Evolutionary conservation across 805 yeast species (phyloP).

Genomic region (Maudiozyma barnettii): DNA sequence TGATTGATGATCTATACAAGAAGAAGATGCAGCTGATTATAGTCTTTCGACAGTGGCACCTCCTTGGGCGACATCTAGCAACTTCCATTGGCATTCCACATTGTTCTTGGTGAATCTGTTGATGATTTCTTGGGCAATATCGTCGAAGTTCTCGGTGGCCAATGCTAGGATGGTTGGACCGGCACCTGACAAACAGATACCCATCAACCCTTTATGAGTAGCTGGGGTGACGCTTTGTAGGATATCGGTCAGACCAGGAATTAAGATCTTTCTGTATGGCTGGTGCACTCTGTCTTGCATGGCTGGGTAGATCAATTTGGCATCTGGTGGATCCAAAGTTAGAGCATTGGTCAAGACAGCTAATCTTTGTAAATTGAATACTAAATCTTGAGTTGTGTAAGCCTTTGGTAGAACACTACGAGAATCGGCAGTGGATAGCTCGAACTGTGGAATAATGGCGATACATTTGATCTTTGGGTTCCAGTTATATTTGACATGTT

Average conservation of each 20-base stretch:
- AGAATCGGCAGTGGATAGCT: conserved; percentile 84
- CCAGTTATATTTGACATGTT: conserved; percentile 81
- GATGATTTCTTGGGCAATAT: conserved; percentile 69
- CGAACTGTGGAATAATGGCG: conserved; percentile 88
- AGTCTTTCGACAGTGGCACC: conserved; percentile 56
- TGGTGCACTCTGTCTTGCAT: conserved; percentile 97
- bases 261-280: conserved; percentile 86
- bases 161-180: conserved; percentile 95
- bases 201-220: conserved; percentile 75
- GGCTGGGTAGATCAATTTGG: conserved; percentile 78
- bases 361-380: conserved; percentile 86
- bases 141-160: conserved; percentile 81
- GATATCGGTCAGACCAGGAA: conserved; percentile 85
- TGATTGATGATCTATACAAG: too few relatives aligned
- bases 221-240: conserved; percentile 72
- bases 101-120: conserved; percentile 53
- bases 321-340: conserved; percentile 73
- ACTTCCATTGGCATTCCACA: conserved; percentile 71
- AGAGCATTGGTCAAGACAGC: conserved; percentile 90
- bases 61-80: conserved; percentile 77
- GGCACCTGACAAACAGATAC: conserved; percentile 94
- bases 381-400: conserved; percentile 71
- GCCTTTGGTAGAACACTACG: conserved; percentile 81
- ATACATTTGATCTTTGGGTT: conserved; percentile 73
- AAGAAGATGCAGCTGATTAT: too few relatives aligned